These are phyloP conservation scores for Magnaporthales sp. DNA, from an alignment of 2,329 filamentous ascomycete species.

Conservation along the genomic window DNA sequence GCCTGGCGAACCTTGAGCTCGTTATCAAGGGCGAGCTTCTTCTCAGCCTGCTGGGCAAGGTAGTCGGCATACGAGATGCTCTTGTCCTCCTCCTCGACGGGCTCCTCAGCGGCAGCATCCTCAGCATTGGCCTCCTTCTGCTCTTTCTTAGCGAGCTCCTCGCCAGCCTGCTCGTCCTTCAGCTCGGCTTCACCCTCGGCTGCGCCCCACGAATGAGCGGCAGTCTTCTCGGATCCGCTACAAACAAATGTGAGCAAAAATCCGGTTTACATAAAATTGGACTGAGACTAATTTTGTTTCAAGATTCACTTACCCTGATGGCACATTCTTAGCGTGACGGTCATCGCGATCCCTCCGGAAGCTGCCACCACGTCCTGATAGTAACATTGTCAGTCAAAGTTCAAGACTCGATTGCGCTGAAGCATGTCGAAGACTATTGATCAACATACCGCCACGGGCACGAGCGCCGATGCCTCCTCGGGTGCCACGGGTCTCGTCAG, in stretches of 20 bases:
- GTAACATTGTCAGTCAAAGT: background rate
- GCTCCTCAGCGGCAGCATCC: conserved; percentile 24
- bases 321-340: conserved; percentile 40
- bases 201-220: conserved; percentile 82
- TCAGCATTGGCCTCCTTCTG: conserved; percentile 56
- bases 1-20: conserved; percentile 72
- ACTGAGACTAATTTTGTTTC: background rate
- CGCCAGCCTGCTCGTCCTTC: conserved; percentile 85
- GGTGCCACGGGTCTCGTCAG: conserved; percentile 56
- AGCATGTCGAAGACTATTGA: background rate
- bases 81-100: conserved; percentile 70
- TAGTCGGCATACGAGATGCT: conserved; percentile 85
- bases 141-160: conserved; percentile 79
- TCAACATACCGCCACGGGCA: conserved; percentile 45
- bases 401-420: background rate
- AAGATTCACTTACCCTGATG: conserved; percentile 31
- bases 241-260: conserved; percentile 13
- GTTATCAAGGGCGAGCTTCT: conserved; percentile 63
- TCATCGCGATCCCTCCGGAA: conserved; percentile 46
- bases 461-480: conserved; percentile 58
- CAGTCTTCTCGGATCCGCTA: conserved; percentile 71
- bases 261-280: conserved; percentile 8
- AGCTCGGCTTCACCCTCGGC: conserved; percentile 74
- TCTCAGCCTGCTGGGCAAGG: conserved; percentile 62
- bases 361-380: conserved; percentile 43